Evolutionary conservation across 176 grass and related monocot species (phyloP).

Genomic region (Juncus inflexus): DNA sequence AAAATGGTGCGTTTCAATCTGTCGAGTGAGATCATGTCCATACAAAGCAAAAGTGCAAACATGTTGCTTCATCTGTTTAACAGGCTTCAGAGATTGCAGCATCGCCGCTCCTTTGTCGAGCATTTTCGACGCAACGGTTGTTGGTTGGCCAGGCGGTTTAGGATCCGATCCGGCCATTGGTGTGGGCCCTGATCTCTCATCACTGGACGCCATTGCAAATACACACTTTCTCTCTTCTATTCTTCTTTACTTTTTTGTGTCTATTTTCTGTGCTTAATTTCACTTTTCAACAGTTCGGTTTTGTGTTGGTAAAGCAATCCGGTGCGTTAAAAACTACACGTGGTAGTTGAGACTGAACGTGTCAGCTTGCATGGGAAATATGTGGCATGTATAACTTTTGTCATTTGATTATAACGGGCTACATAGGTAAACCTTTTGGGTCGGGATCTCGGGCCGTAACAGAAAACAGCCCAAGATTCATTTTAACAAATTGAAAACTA

Average conservation of each 20-base stretch:
- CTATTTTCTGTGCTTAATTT: background rate
- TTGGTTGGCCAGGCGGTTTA: constrained; percentile 41
- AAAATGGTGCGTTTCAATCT: constrained; percentile 76
- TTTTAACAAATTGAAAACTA: no score
- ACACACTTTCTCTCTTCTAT: background rate
- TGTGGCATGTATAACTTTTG: constrained; percentile 21
- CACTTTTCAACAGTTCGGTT: background rate
- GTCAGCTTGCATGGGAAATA: constrained; percentile 36
- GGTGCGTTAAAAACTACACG: constrained; percentile 5
- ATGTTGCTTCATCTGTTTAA: constrained; percentile 81
- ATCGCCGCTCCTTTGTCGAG: constrained; percentile 69
- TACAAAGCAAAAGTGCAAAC: constrained; percentile 74
- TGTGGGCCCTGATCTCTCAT: constrained; percentile 30
- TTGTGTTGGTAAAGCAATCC: constrained; percentile 3
- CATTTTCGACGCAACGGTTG: constrained; percentile 25
- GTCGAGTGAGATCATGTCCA: constrained; percentile 61
- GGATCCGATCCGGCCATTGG: constrained; percentile 12
- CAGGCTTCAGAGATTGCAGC: constrained; percentile 54
- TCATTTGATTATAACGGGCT: no score
- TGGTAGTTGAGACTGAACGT: constrained; percentile 31
- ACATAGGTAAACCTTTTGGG: no score
- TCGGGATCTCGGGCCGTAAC: no score
- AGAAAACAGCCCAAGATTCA: no score
- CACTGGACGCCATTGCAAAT: constrained; percentile 58
- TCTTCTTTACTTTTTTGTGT: background rate